Evolutionary conservation across 75 land plant species (phyloP).

Genomic region (Cunninghamia lanceolata): DNA sequence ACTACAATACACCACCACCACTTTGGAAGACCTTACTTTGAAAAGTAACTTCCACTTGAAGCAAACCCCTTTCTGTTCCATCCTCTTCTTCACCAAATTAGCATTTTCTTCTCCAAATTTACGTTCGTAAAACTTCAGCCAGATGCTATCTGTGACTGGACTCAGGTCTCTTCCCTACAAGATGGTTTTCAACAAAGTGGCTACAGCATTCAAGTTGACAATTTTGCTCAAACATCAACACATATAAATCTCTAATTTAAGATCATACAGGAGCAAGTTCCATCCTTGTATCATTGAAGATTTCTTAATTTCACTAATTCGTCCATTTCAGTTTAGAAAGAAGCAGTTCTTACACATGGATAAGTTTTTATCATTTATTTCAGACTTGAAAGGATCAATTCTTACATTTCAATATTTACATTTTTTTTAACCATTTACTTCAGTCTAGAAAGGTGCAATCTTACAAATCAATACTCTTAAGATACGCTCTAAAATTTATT

Average conservation of each 20-base stretch:
- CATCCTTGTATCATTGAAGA: not conserved
- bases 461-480: not conserved
- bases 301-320: not conserved
- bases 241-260: not conserved
- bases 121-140: conserved; percentile 68
- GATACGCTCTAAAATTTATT: not conserved
- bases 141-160: conserved; percentile 72
- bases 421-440: not conserved
- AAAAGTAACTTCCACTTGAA: conserved; percentile 74
- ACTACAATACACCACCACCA: not conserved
- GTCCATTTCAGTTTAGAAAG: not conserved
- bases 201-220: not conserved
- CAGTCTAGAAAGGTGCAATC: not conserved
- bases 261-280: not conserved
- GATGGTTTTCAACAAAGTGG: not conserved
- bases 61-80: conserved; percentile 40
- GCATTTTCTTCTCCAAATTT: conserved; percentile 62
- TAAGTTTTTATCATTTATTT: not conserved
- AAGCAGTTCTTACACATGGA: not conserved
- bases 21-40: conserved; percentile 43
- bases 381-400: not conserved
- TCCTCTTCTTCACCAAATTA: conserved; percentile 51
- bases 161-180: conserved; percentile 86
- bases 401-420: not conserved
- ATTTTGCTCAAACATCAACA: not conserved